Evolutionary conservation across 805 yeast species (phyloP), one percentile per base, ranked within the genome.

Genomic region (Metschnikowia dekortorum): DNA sequence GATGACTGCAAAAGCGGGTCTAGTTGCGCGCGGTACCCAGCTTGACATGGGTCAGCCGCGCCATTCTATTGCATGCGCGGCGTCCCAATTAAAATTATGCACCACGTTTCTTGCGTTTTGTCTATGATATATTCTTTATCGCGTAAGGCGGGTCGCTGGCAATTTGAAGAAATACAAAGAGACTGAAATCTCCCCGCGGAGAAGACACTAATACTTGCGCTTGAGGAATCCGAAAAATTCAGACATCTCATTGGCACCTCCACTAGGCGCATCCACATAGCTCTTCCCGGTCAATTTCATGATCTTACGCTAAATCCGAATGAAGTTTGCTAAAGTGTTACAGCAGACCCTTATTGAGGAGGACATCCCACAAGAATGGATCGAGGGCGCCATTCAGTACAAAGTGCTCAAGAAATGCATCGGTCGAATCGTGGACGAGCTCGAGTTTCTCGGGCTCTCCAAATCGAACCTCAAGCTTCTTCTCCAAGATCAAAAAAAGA

Each of bases 311-410:
- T 35, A 45, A 26, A 30, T 32, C 29, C 34, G 31, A 14, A 87
- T 87, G 92, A 87, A 86, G 74, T 86, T 87, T 62, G 91, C 89
- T 4, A 87, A 86, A 62, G 76, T 79, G 6, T 78, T 84, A 50
- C 85, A 86, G 60, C 81, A 83, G 57, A 78, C 82, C 2, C 72
- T 87, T 26, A 71, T 71, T 35, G 84, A 79, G 48, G 85, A 82
- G 44, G 75, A 77, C 2, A 71, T 85, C 13, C 92, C 92, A 6
- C 73, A 70, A 29, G 84, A 81, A 22, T 86, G 94, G 94, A 68
- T 79, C 0, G 76, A 73, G 30, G 77, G 80, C 6, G 87, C 90
- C 11, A 85, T 86, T 42, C 87, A 85, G 56, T 86, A 86, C 63
- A 86, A 86, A 62, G 76, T 81, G 3, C 64, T 86, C 51, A 86